These are phyloP conservation scores for Pulveroboletus sp. DNA, from an alignment of 768 basidiomycete genomes.

Conservation along the genomic window DNA sequence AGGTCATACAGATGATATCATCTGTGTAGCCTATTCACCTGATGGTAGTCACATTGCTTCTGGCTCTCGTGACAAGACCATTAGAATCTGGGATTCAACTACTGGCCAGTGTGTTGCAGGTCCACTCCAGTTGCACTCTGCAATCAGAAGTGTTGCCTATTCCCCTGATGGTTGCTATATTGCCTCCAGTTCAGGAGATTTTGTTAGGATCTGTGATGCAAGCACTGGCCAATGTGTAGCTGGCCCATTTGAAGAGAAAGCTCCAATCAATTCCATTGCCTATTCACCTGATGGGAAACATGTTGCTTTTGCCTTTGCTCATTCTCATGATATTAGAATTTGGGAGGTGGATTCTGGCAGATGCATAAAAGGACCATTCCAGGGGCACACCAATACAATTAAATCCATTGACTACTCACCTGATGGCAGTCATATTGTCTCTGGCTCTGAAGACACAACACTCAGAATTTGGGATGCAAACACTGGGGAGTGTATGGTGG, in stretches of 20 bases:
- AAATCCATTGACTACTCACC: slow-evolving; percentile 11
- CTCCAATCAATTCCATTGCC: slow-evolving; percentile 3
- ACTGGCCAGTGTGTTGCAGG: slow-evolving; percentile 13
- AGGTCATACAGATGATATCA: slow-evolving; percentile 11
- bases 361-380: not conserved
- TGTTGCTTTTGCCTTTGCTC: slow-evolving; percentile 21
- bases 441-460: slow-evolving; percentile 1
- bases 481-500: slow-evolving; percentile 7
- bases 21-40: slow-evolving; percentile 21
- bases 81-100: slow-evolving; percentile 18
- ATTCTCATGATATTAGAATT: slow-evolving; percentile 12
- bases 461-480: slow-evolving; percentile 17
- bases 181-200: slow-evolving; percentile 14
- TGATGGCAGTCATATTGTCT: slow-evolving; percentile 13
- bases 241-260: slow-evolving; percentile 5
- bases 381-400: not conserved
- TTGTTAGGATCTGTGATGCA: slow-evolving; percentile 21
- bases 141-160: slow-evolving; percentile 11
- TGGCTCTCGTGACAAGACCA: slow-evolving; percentile 19
- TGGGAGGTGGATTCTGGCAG: slow-evolving; percentile 17
- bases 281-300: slow-evolving; percentile 19
- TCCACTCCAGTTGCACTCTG: not conserved
- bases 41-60: slow-evolving; percentile 24
- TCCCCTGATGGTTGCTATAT: slow-evolving; percentile 25
- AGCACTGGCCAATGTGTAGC: slow-evolving; percentile 9